Evolutionary conservation across 208 protist species (phyloP), one percentile per base, ranked within the genome.

Genomic region (Crithidia mellificae): DNA sequence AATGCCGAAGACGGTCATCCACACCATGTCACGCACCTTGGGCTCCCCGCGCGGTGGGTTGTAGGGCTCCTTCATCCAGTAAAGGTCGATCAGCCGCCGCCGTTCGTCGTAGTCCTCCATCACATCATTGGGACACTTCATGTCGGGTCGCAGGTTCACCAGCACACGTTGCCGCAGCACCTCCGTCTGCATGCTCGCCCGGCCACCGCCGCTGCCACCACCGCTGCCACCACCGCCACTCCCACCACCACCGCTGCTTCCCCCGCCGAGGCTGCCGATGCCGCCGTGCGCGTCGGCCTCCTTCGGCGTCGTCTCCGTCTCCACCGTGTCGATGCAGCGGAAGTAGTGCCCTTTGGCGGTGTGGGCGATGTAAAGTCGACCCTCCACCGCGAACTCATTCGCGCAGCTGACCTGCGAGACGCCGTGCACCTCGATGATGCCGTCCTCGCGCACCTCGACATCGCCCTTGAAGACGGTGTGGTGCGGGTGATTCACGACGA

Each of bases 81-180:
- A 80, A 11, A 70, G 27, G 25, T 51, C 65, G 50, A 70, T 76
- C 17, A 85, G 63, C 8, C 71, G 67, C 7, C 68, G 69, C 46
- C 59, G 68, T 56, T 64, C 36, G 38, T 81, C 72, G 29, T 78
- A 74, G 41, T 82, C 74, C 34, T 70, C 61, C 49, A 90, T 47
- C 51, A 83, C 70, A 22, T 79, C 72, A 12, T 58, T 66, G 6
- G 80, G 72, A 47, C 84, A 90, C 39, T 71, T 22, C 51, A 86
- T 81, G 57, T 76, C 67, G 19, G 62, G 63, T 8, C 68, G 75
- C 9, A 90, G 63, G n/a, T 76, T 69, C 56, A 61, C 70, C 56
- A 76, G 39, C 59, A 63, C 69, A 6, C 75, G 68, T 32, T 67
- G 57, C 39, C 71, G 71, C 71, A 70, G 57, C 63, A 61, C 24